These are phyloP conservation scores for Viola pubescens DNA, from an alignment of 441 rosid genomes.

Conservation along the genomic window DNA sequence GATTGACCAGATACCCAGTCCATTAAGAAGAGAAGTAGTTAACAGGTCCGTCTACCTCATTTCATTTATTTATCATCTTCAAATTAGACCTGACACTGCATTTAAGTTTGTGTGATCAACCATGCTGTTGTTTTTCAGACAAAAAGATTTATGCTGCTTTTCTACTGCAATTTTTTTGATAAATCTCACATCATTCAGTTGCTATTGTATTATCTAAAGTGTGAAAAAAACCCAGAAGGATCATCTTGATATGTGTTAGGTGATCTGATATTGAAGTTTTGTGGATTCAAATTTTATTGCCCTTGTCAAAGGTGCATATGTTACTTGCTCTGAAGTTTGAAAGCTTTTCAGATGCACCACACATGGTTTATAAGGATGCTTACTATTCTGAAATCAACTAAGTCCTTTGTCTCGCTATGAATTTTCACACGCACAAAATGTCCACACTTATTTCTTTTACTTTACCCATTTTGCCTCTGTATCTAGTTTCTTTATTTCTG, in stretches of 20 bases:
- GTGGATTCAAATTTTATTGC: background rate
- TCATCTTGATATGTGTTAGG: too few relatives aligned
- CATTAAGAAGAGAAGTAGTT: constrained; percentile 40
- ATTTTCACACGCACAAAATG: too few relatives aligned
- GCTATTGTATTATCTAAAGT: background rate
- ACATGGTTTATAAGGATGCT: background rate
- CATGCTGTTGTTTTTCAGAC: background rate
- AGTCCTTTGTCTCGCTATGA: too few relatives aligned
- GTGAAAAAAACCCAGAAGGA: too few relatives aligned
- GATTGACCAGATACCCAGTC: constrained; percentile 32
- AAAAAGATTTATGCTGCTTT: background rate
- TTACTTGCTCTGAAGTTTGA: background rate
- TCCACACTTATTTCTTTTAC: too few relatives aligned
- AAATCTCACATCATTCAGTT: background rate
- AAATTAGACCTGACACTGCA: constrained; percentile 4
- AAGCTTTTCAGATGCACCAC: background rate
- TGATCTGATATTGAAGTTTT: background rate
- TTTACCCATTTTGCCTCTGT: background rate
- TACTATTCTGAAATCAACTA: background rate
- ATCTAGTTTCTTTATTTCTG: background rate
- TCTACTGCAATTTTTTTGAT: background rate
- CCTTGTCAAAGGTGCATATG: background rate
- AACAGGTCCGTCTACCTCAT: constrained; percentile 32
- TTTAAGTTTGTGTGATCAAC: background rate
- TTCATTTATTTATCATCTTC: background rate